Conservation (phyloP, 2,329 filamentous ascomycete species). For the Ceratocystis harringtonii region DNA sequence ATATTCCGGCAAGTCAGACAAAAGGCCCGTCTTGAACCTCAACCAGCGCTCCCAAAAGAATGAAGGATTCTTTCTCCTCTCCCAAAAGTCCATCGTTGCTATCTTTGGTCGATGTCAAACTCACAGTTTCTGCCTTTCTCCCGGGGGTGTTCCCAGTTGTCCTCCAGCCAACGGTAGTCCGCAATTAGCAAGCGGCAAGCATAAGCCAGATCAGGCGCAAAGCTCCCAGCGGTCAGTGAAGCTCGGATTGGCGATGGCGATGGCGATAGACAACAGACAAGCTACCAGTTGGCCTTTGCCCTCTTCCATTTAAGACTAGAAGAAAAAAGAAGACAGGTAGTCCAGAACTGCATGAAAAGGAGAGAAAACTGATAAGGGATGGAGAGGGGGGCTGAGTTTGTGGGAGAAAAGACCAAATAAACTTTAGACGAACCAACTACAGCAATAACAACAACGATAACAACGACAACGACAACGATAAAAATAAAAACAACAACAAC, state of each 20-base stretch:
- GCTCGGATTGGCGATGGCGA: background rate
- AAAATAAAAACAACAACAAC: background rate
- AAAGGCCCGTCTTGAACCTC: slow-evolving; percentile 5
- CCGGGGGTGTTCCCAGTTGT: background rate
- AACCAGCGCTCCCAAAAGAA: background rate
- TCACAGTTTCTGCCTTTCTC: background rate
- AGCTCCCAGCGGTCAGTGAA: slow-evolving; percentile 5
- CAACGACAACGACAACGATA: background rate
- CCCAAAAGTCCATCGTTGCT: background rate
- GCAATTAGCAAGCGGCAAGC: slow-evolving; percentile 7
- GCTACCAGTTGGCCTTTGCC: slow-evolving; percentile 2
- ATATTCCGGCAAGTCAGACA: background rate
- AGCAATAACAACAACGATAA: background rate
- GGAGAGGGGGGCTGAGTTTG: background rate
- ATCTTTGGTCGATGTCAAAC: slow-evolving; percentile 1
- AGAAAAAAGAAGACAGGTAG: background rate
- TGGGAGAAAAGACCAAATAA: background rate
- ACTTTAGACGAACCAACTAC: background rate
- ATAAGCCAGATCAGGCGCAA: background rate
- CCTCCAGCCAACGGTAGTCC: slow-evolving; percentile 3
- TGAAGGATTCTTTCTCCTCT: background rate
- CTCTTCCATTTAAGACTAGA: background rate
- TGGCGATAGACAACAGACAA: background rate
- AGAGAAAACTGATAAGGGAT: background rate
- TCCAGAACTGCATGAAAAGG: background rate